Base-by-base conservation (phyloP, 2,329 filamentous ascomycete species). In the Penicillium sp. region DNA sequence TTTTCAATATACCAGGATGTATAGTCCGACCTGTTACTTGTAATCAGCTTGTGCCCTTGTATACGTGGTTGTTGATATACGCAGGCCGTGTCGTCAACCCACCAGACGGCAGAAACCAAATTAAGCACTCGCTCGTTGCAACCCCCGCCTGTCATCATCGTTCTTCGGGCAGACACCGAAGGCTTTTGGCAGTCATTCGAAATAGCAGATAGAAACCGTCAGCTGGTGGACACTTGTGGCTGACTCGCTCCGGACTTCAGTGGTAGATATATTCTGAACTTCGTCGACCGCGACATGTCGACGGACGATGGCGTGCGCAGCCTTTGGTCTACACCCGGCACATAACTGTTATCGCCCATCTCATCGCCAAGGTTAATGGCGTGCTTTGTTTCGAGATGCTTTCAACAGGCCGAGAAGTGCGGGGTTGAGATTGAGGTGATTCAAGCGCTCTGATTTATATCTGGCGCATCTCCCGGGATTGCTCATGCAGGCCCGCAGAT, bases 291-390 rank as follows among this genome's bases (percentile, higher is more conserved):
- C 44, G 43, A 49, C 45, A 50, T 50, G 37, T 27, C 34, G 23
- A 34, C 41, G 34, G 27, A 25, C 34, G 48, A 58, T 59, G 56
- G 44, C 56, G 56, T 58, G 53, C 52, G 36, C 21, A 14, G 26
- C 21, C 30, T 42, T 33, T 30, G 13, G 39, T 16, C 18, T 42
- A 28, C 31, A 36, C 25, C 38, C 36, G 28, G 37, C 30, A 20
- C 43, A 32, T 27, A 30, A 23, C 41, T 41, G 45, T 36, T 39
- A 48, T 43, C 32, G 33, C 11, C 33, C 21, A 18, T 29, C 39
- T 44, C 41, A 45, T 41, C 16, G 20, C 26, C 26, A 8, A 36
- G 14, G 11, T 30, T 36, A 17, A 57, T 60, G 50, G 36, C 57
- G 54, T 60, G 58, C 51, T 59, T 46, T 41, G 33, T 27, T 38